Conservation (phyloP, 1,284 basidiomycete genomes). For the Clitocybe nebularis region DNA sequence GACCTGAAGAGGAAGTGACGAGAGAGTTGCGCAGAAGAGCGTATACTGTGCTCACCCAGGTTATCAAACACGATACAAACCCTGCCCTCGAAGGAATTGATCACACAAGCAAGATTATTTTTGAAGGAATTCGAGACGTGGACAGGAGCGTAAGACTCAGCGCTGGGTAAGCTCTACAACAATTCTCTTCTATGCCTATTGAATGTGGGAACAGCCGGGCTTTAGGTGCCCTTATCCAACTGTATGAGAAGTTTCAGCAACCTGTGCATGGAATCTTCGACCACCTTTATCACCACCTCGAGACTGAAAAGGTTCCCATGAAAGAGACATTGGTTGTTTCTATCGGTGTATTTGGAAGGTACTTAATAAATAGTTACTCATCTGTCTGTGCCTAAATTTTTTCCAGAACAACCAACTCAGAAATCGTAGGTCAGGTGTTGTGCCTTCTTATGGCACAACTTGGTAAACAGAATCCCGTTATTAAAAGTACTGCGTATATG, state of each 20-base stretch:
- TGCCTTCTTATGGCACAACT: conserved; percentile 69
- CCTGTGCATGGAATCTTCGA: conserved; percentile 42
- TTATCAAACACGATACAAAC: conserved; percentile 39
- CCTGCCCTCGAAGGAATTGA: conserved; percentile 33
- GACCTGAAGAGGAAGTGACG: conserved; percentile 41
- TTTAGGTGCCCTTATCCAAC: conserved; percentile 43
- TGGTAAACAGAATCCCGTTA: conserved; percentile 59
- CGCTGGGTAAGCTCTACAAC: conserved; percentile 53
- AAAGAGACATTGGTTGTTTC: conserved; percentile 62
- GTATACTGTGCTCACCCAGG: conserved; percentile 39
- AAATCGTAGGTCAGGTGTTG: conserved; percentile 58
- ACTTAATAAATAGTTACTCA: conserved; percentile 19
- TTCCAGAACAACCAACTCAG: conserved; percentile 44
- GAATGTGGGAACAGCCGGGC: conserved; percentile 35
- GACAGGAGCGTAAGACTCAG: conserved; percentile 59
- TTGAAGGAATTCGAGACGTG: conserved; percentile 45
- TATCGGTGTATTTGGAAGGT: conserved; percentile 64
- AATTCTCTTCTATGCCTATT: not conserved
- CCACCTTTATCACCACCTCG: conserved; percentile 45
- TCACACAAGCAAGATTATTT: conserved; percentile 34
- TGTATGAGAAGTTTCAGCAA: conserved; percentile 31
- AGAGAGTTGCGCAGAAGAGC: conserved; percentile 40
- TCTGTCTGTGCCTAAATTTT: conserved; percentile 2
- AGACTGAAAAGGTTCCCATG: conserved; percentile 37
- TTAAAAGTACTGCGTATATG: conserved; percentile 67